Base-by-base conservation (phyloP, 2,329 filamentous ascomycete species). In the Cladosporium colombiae region DNA sequence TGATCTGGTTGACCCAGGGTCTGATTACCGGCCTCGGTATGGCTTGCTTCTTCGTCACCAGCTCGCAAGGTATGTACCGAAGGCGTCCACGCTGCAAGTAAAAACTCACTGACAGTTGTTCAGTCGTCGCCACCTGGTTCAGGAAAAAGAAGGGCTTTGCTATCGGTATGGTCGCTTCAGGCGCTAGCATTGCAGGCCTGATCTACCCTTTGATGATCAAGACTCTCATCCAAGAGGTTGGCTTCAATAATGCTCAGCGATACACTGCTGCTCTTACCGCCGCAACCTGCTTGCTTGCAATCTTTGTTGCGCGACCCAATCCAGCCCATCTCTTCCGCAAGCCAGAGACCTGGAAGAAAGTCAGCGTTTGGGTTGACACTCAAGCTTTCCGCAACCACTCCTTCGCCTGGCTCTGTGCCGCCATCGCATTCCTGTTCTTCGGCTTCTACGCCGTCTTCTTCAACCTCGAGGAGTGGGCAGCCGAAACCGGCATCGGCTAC, bases 371-470 rank as follows among this genome's bases (percentile, higher is more conserved):
- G 67, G 73, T 82, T 29, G 82, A 84, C 65, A 75, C 71, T 1
- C 73, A 78, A 25, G 82, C 81, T 0, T 81, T 83, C 70, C 70
- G 69, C 35, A 79, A 81, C 71, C 73, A 72, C 25, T 72, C 81
- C 2, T 84, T 79, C 68, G 73, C 71, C 64, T 82, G 78, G 75
- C 80, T 82, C 67, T 78, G 78, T 25, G 79, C 78, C 1, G 75
- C 78, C 5, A 78, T 83, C n/a, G 75, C 77, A 1, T 80, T 82
- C 67, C 74, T 84, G 56, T 84, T 84, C 75, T 78, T 83, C 58
- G 82, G 82, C 25, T 84, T 84, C 71, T 84, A 84, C 67, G 79
- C 81, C 3, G 74, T 84, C 23, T 83, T 84, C 74, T 84, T 84
- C 76, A 83, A 83, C 67, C 78, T 84, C 33, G 81, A 84, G 71